phyloP scores from a whole-genome alignment of 805 yeast species.

The Kuraishia hungarica region DNA sequence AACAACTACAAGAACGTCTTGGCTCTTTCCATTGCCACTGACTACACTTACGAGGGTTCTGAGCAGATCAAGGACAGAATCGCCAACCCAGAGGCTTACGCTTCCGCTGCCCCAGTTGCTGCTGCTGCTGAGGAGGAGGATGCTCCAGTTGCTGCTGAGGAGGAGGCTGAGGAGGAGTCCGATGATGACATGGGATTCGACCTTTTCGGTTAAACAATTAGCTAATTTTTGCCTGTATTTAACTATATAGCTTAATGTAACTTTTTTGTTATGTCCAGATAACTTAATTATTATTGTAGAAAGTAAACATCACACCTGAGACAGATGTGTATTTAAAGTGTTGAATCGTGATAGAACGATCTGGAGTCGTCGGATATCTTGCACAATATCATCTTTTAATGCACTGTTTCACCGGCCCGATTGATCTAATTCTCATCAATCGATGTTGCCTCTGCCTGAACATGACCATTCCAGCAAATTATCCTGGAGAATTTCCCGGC shows the following conservation, averaged over 20 bases:
- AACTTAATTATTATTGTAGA: background rate
- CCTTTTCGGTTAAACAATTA: constrained; percentile 77
- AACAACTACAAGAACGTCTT: constrained; percentile 99
- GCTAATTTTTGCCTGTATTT: background rate
- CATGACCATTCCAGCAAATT: no score
- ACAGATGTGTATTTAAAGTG: no score
- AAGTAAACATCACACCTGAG: no score
- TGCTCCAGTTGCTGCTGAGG: constrained; percentile 69
- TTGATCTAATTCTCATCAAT: no score
- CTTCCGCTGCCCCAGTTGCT: constrained; percentile 98
- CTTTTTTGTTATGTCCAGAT: background rate
- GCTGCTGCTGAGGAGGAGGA: constrained; percentile 60
- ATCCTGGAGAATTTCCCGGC: no score
- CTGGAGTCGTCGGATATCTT: no score
- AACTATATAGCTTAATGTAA: background rate
- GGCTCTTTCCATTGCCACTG: constrained; percentile 97
- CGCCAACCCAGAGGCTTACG: constrained; percentile 99
- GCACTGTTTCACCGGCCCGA: no score
- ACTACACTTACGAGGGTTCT: constrained; percentile 98
- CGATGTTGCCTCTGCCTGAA: no score
- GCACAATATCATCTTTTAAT: no score
- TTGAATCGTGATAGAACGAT: no score
- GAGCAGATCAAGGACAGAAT: constrained; percentile 99
- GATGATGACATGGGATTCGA: constrained; percentile 96
- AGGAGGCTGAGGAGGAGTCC: constrained; percentile 48